Evolutionary conservation across 805 yeast genomes (phyloP).

Genomic region (Yarrowia alimentaria): DNA sequence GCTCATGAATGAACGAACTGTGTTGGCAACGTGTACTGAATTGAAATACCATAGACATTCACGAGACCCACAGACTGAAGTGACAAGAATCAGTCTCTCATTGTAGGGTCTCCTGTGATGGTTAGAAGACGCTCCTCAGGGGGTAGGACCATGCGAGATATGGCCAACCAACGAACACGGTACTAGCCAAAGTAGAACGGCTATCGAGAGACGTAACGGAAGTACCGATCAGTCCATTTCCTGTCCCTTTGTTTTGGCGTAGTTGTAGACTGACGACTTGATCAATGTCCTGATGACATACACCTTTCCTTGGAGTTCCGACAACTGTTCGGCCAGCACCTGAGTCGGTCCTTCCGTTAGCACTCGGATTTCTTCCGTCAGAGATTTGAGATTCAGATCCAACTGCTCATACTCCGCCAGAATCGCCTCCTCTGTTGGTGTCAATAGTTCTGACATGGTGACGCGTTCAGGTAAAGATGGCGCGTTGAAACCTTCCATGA

Average conservation of each 20-base stretch:
- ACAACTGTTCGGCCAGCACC: slow-evolving; percentile 50
- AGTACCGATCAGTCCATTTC: slow-evolving; percentile 55
- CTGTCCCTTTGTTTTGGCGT: slow-evolving; percentile 41
- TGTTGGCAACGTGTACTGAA: too few relatives aligned
- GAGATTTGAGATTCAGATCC: slow-evolving; percentile 9
- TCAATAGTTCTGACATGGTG: slow-evolving; percentile 34
- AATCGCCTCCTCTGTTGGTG: slow-evolving; percentile 34
- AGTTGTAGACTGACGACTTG: slow-evolving; percentile 59
- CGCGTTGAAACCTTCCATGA: neutral
- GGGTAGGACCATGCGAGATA: too few relatives aligned
- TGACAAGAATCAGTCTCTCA: too few relatives aligned
- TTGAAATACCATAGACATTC: too few relatives aligned
- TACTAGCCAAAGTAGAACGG: too few relatives aligned
- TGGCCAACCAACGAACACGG: too few relatives aligned
- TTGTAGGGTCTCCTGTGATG: too few relatives aligned
- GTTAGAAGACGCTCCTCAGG: too few relatives aligned
- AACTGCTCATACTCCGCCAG: slow-evolving; percentile 4
- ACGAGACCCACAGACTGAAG: too few relatives aligned
- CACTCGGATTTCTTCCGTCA: slow-evolving; percentile 30
- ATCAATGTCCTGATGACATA: slow-evolving; percentile 64
- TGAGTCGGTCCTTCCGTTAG: slow-evolving; percentile 33
- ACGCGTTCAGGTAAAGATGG: too few relatives aligned
- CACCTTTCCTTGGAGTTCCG: slow-evolving; percentile 61
- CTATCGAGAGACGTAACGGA: too few relatives aligned
- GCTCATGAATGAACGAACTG: too few relatives aligned